Evolutionary conservation across 2,329 filamentous ascomycete species (phyloP).

Genomic region (Amauroascus verrucosus): DNA sequence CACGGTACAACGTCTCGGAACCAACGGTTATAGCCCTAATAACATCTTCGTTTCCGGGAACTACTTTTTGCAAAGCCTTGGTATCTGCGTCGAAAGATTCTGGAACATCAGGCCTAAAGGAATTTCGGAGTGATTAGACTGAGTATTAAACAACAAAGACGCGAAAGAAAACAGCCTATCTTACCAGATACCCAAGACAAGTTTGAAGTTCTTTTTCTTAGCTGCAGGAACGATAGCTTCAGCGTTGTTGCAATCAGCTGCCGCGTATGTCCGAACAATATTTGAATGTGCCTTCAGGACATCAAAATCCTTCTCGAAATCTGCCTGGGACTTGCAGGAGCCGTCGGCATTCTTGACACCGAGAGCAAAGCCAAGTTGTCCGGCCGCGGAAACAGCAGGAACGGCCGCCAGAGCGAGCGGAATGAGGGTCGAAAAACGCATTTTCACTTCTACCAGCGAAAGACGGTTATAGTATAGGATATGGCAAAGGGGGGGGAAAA

Average conservation of each 20-base stretch:
- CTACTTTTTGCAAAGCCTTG: slow-evolving; percentile 42
- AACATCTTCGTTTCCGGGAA: slow-evolving; percentile 43
- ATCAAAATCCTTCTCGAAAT: slow-evolving; percentile 58
- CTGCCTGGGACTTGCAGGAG: slow-evolving; percentile 50
- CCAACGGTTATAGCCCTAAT: slow-evolving; percentile 62
- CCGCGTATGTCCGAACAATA: slow-evolving; percentile 57
- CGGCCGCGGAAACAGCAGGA: slow-evolving; percentile 43
- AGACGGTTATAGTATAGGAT: not conserved
- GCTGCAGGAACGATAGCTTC: slow-evolving; percentile 55
- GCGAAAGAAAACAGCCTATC: no score
- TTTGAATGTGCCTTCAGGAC: slow-evolving; percentile 45
- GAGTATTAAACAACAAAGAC: not conserved
- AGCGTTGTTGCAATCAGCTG: slow-evolving; percentile 55
- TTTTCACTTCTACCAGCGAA: slow-evolving; percentile 23
- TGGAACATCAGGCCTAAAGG: slow-evolving; percentile 49
- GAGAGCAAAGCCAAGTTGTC: slow-evolving; percentile 55
- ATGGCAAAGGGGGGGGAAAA: not conserved
- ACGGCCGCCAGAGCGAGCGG: slow-evolving; percentile 34
- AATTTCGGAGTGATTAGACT: not conserved
- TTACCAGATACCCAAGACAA: slow-evolving; percentile 61
- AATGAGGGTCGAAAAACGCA: slow-evolving; percentile 38
- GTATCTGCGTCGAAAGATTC: slow-evolving; percentile 53
- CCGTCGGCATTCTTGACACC: slow-evolving; percentile 54
- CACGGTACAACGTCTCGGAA: slow-evolving; percentile 60
- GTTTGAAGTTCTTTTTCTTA: slow-evolving; percentile 53